These are phyloP conservation scores for Apiotrichum domesticum DNA, from an alignment of 1,284 basidiomycete genomes.

Conservation along the genomic window DNA sequence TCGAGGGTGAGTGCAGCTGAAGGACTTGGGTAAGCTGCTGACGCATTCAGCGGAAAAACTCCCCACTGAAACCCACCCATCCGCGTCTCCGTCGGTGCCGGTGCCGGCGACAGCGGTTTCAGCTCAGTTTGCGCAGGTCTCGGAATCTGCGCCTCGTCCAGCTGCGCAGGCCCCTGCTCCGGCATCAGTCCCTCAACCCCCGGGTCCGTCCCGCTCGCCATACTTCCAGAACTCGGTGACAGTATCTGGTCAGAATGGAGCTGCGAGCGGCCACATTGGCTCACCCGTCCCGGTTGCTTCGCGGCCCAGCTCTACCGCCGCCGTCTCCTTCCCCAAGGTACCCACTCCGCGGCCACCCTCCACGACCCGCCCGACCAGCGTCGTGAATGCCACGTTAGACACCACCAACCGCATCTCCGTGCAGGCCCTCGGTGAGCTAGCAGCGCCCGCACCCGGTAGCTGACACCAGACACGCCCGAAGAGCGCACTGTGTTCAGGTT, in stretches of 20 bases:
- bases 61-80: too few species aligned
- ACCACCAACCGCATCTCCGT: not conserved
- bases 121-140: too few species aligned
- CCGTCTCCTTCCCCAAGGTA: not conserved
- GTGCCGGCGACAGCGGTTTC: too few species aligned
- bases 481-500: constrained; percentile 14
- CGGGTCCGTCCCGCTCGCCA: not conserved
- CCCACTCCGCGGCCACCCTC: not conserved
- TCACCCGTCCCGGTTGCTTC: not conserved
- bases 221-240: not conserved
- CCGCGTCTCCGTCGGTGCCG: too few species aligned
- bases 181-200: too few species aligned
- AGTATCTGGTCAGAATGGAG: too few species aligned
- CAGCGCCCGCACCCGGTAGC: not conserved
- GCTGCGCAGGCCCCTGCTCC: too few species aligned
- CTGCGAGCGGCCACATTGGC: not conserved
- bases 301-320: not conserved
- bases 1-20: too few species aligned
- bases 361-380: not conserved
- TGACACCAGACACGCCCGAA: not conserved
- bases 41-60: too few species aligned
- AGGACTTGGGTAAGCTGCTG: too few species aligned
- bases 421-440: constrained; percentile 5
- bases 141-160: too few species aligned
- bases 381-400: not conserved